phyloP scores from a whole-genome alignment of 495 filamentous ascomycete genomes.

The Bacidia rubella region DNA sequence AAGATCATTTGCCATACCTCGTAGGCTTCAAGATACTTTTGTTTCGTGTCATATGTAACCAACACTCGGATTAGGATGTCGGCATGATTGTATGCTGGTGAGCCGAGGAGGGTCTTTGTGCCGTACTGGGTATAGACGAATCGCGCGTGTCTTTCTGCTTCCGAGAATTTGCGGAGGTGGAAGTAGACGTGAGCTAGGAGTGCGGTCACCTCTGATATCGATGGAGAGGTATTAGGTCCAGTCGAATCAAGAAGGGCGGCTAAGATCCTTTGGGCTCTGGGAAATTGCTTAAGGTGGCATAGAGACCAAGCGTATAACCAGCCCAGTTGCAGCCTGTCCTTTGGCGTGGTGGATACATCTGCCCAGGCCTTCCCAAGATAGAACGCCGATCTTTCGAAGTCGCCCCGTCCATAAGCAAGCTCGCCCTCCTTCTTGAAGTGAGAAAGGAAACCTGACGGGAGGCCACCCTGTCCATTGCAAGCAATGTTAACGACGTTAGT shows the following conservation, averaged over 20 bases:
- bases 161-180: not conserved
- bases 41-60: not conserved
- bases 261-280: not conserved
- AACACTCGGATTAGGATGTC: conserved; percentile 1
- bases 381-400: not conserved
- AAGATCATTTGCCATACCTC: not conserved
- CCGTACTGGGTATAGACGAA: not conserved
- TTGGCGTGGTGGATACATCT: not conserved
- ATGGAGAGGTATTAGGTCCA: not conserved
- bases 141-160: not conserved
- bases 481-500: not conserved
- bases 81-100: conserved; percentile 1
- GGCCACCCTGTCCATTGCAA: not conserved
- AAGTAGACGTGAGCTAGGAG: conserved; percentile 4
- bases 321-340: not conserved
- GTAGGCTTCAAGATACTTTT: not conserved
- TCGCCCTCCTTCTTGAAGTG: not conserved
- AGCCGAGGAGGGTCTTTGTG: not conserved
- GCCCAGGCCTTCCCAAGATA: not conserved
- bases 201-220: not conserved
- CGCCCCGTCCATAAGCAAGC: not conserved
- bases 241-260: not conserved
- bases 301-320: not conserved
- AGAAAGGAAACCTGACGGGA: not conserved
- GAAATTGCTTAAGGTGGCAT: conserved; percentile 1